Evolutionary conservation across 1,284 basidiomycete genomes (phyloP), one percentile per base, ranked within the genome.

Genomic region (Irpex sp.): DNA sequence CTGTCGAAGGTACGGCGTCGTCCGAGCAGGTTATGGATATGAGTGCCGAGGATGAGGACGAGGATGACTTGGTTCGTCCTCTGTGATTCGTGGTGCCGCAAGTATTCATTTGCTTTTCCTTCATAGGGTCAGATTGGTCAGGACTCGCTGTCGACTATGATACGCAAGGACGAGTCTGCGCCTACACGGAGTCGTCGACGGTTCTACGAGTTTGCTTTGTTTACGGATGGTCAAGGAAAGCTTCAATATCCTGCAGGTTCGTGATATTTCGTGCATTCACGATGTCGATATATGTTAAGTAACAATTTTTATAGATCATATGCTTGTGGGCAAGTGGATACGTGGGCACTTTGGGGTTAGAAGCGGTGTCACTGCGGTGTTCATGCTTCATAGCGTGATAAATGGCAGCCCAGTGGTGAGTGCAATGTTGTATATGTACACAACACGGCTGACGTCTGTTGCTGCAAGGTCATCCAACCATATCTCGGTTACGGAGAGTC

Each of bases 381-480:
- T 88, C 72, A 82, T 91, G 80, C 82, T 82, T 5, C 88, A 91
- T 73, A 88, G 87, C 48, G 77, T 91, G 49, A 77, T 89, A 63
- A 91, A 91, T 72, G 81, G 83, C 55, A 85, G 85, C 66, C 75
- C 74, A 51, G 74, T 71, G 61, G 88, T 90, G 64, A 60, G 84
- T 71, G 26, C 44, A 31, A 11, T 56, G 7, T 17, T 31, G 1
- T 4, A 4, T 19, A 2, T 56, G 11, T 37, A 4, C 1, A 11
- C 11, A 15, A 5, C 31, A 9, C 21, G 21, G 21, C 48, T 31
- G 8, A 19, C 36, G 8, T 52, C 21, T 15, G 2, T 48, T 17
- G 17, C n/a, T 40, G 5, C 8, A 51, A 69, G 68, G 51, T 64
- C 11, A 59, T 71, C 9, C 68, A 68, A 51, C 52, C 65, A 2